Percentiles rank a stretch among this genome's conserved stretches.
These are phyloP conservation scores for Tephrocybe sp. DNA, from an alignment of 768 basidiomycete genomes.

Conservation along the genomic window DNA sequence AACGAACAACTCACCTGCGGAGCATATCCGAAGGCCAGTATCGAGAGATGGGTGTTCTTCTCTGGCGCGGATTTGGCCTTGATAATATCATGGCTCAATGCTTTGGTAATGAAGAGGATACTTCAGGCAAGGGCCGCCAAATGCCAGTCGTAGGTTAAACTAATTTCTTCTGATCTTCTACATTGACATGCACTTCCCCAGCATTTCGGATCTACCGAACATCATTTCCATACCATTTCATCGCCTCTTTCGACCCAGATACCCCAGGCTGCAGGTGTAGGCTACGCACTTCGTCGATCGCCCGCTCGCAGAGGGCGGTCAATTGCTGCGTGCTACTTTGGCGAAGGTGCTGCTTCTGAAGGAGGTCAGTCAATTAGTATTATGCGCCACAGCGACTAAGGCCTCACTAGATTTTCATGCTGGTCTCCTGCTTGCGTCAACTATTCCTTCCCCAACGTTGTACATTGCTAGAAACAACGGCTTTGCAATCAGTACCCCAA, in stretches of 20 bases:
- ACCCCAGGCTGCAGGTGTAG: slow-evolving; percentile 92
- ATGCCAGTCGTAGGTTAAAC: slow-evolving; percentile 79
- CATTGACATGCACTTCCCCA: slow-evolving; percentile 25
- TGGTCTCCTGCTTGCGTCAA: slow-evolving; percentile 77
- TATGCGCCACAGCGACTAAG: slow-evolving; percentile 4
- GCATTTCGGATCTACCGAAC: slow-evolving; percentile 82
- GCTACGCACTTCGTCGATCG: slow-evolving; percentile 81
- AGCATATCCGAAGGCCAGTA: slow-evolving; percentile 66
- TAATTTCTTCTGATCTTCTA: background rate
- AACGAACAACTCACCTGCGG: background rate
- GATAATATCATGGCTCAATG: slow-evolving; percentile 89
- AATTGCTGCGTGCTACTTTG: slow-evolving; percentile 88
- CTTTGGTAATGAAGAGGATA: slow-evolving; percentile 83
- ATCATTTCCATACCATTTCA: slow-evolving; percentile 94
- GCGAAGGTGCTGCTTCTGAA: slow-evolving; percentile 92
- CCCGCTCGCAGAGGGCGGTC: slow-evolving; percentile 63
- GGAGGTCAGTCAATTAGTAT: slow-evolving; percentile 45
- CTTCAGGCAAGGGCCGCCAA: slow-evolving; percentile 79
- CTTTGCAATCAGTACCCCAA: slow-evolving; percentile 93
- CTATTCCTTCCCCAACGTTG: slow-evolving; percentile 68
- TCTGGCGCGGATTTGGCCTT: slow-evolving; percentile 83
- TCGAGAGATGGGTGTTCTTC: slow-evolving; percentile 85
- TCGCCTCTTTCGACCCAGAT: slow-evolving; percentile 93
- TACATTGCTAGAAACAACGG: slow-evolving; percentile 84
- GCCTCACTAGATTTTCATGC: slow-evolving; percentile 80